Percentiles rank a stretch among this genome's conserved stretches.
phyloP scores from a whole-genome alignment of 345 rosid species.

The Citrus medica region DNA sequence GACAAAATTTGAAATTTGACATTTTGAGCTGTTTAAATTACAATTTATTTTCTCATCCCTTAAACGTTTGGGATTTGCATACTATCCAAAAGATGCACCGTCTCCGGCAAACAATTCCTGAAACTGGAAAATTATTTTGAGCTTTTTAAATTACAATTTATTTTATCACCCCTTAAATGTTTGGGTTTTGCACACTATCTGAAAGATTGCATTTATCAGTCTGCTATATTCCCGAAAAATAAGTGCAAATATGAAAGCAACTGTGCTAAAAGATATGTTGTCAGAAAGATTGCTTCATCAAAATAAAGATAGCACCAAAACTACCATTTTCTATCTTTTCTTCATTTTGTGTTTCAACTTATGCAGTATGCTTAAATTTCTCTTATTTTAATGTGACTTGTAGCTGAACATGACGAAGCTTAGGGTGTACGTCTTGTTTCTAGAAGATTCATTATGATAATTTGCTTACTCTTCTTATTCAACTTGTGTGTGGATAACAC shows the following conservation, averaged over 20 bases:
- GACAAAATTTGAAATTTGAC: neutral
- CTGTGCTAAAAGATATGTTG: neutral
- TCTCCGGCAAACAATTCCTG: neutral
- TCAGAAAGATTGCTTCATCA: neutral
- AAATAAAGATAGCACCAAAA: neutral
- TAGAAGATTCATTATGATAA: neutral
- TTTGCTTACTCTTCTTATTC: neutral
- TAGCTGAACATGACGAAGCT: neutral
- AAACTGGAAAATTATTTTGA: neutral
- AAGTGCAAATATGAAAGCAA: neutral
- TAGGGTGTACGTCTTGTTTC: neutral
- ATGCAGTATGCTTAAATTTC: neutral
- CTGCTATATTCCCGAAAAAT: neutral
- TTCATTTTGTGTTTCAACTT: neutral
- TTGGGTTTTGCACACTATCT: neutral
- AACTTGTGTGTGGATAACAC: neutral
- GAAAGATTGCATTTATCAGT: neutral
- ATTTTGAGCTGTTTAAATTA: neutral
- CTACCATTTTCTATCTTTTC: neutral
- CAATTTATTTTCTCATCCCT: neutral
- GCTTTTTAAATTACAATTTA: neutral
- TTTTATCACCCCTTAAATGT: neutral
- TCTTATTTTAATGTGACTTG: neutral
- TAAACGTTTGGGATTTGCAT: neutral
- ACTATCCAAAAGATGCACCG: neutral